Evolutionary conservation across 371 early-diverging fungal genomes (phyloP), one percentile per base, ranked within the genome.

Genomic region (Lichtheimia corymbifera): DNA sequence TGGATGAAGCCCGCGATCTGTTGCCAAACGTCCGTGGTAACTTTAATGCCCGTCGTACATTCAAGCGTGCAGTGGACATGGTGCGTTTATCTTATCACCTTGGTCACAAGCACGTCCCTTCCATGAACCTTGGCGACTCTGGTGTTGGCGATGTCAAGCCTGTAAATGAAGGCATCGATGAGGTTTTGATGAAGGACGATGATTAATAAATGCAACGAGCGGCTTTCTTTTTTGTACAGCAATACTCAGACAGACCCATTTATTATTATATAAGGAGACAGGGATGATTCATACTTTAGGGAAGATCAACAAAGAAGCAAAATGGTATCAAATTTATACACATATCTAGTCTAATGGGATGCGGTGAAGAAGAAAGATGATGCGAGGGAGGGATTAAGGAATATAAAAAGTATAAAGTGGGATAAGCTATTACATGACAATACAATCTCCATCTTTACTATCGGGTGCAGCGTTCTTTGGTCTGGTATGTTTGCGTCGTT

Each of bases 21-120:
- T 77, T 94, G 66, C 91, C 92, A 15, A 85, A 76, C 53, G 87
- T 95, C 60, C 83, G 84, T 42, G 80, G 89, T 65, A 92, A 92
- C 72, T 93, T 94, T 69, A 90, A 92, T 68, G 93, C 93, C 7
- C 86, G 88, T 59, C 79, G 85, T 30, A 88, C 87, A 18, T 86
- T 91, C 77, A 87, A 82, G 57, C 86, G 86, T 35, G 93, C 92
- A 9, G 83, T 91, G 55, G 69, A 84, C 43, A 63, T 86, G 70
- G 72, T 88, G 15, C 77, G 79, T 17, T 65, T 81, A 6, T 77
- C 81, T 12, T 64, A 76, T 44, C 78, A 80, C 47, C 70, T 80
- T 30, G 68, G 76, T 2, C 72, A 77, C 35, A 73, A 70, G 43
- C 75, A 77, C 42, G 67, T 72, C 3, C 59, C 69, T 9, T 66